Conservation (phyloP, 805 yeast genomes). For the Hanseniaspora occidentalis region DNA sequence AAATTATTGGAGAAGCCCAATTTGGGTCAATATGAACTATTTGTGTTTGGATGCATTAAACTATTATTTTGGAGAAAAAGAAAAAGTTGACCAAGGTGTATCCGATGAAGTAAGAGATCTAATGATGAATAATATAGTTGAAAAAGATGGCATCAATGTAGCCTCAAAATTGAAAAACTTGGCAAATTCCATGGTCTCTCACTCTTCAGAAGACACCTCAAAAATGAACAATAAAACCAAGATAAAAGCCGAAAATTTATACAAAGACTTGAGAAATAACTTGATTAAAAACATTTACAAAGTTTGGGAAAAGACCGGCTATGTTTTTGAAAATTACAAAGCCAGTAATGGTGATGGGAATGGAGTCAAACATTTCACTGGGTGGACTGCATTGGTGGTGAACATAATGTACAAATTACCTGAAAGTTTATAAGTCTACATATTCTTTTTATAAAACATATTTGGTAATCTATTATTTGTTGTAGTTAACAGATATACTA, state of each 20-base stretch:
- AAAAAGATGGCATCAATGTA: neutral
- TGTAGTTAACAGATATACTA: neutral
- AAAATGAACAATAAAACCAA: constrained; percentile 14
- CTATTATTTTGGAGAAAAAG: constrained; percentile 32
- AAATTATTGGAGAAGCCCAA: constrained; percentile 91
- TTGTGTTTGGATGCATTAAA: constrained; percentile 58
- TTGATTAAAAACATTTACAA: constrained; percentile 53
- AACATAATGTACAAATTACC: constrained; percentile 38
- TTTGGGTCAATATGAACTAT: constrained; percentile 90
- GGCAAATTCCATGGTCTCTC: neutral
- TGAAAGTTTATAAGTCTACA: neutral
- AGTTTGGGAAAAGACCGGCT: constrained; percentile 69
- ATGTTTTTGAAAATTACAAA: constrained; percentile 84
- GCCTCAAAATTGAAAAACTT: neutral
- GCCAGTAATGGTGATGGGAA: constrained; percentile 61
- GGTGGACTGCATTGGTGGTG: constrained; percentile 83
- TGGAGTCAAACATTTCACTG: constrained; percentile 82
- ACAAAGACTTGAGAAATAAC: constrained; percentile 47
- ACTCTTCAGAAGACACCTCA: constrained; percentile 10
- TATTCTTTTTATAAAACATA: neutral
- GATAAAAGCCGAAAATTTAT: constrained; percentile 34
- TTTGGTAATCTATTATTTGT: neutral
- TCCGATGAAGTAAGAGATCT: constrained; percentile 5
- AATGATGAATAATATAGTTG: neutral
- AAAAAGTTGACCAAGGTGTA: constrained; percentile 12